These are phyloP conservation scores for Zea luxurians DNA, from an alignment of 176 grass and related monocot genomes.

Conservation along the genomic window DNA sequence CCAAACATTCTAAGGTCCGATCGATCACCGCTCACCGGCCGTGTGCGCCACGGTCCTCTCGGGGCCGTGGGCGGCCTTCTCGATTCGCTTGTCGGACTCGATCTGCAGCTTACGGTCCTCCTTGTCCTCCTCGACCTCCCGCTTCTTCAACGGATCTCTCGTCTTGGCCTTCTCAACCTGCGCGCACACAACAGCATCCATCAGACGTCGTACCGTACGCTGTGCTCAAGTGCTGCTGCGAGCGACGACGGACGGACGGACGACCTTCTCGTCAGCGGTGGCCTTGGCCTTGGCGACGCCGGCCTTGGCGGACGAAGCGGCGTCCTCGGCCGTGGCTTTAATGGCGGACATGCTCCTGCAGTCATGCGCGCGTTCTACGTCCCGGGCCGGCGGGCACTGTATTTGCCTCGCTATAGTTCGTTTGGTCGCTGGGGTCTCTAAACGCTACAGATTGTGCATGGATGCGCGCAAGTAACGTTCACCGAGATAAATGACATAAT, in stretches of 20 bases:
- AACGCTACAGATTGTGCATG: too few relatives aligned
- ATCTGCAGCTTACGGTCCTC: conserved; percentile 47
- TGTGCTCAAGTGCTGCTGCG: neutral
- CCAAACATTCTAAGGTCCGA: too few relatives aligned
- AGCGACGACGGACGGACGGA: neutral
- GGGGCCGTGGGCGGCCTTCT: conserved; percentile 41
- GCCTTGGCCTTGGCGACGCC: conserved; percentile 68
- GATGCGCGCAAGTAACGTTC: too few relatives aligned
- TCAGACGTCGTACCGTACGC: neutral
- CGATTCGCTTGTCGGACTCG: conserved; percentile 45
- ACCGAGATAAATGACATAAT: neutral
- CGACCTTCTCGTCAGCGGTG: conserved; percentile 62
- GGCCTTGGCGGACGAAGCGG: conserved; percentile 57
- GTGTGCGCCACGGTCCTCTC: conserved; percentile 28
- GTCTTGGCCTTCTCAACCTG: conserved; percentile 71
- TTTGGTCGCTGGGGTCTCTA: too few relatives aligned
- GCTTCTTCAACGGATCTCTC: conserved; percentile 55
- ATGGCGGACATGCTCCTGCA: conserved; percentile 33
- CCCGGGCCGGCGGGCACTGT: neutral
- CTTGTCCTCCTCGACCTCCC: conserved; percentile 52
- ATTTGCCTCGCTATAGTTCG: too few relatives aligned
- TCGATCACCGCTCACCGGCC: neutral
- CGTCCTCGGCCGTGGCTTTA: conserved; percentile 51
- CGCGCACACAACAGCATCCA: neutral
- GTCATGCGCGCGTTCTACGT: neutral